phyloP scores from a whole-genome alignment of 225 moss, liverwort and hornwort species.

The Pleurozium schreberi region DNA sequence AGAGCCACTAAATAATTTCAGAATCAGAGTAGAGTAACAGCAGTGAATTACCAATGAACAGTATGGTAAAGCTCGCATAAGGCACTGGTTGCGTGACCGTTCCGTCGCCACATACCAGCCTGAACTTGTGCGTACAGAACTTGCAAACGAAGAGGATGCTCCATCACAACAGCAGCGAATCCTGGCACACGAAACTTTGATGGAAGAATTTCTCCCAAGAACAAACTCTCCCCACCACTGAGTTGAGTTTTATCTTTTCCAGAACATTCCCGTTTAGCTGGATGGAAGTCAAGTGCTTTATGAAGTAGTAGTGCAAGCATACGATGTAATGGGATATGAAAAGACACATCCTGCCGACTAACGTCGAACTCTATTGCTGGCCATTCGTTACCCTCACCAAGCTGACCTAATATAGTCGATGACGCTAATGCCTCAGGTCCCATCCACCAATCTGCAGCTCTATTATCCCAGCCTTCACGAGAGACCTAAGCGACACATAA shows the following conservation, averaged over 20 bases:
- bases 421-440: constrained; percentile 45
- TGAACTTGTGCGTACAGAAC: constrained; percentile 91
- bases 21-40: neutral
- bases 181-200: constrained; percentile 62
- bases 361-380: constrained; percentile 74
- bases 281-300: constrained; percentile 56
- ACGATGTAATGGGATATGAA: constrained; percentile 85
- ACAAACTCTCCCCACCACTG: neutral
- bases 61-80: constrained; percentile 76
- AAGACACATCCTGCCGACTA: constrained; percentile 79
- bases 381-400: constrained; percentile 48
- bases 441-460: constrained; percentile 85
- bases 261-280: constrained; percentile 6
- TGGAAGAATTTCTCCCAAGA: constrained; percentile 56
- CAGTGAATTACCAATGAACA: constrained; percentile 56
- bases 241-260: neutral
- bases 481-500: constrained; percentile 5
- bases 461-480: constrained; percentile 40
- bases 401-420: constrained; percentile 33
- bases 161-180: constrained; percentile 70
- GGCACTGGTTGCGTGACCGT: constrained; percentile 61
- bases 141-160: constrained; percentile 93
- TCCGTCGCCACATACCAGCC: constrained; percentile 94
- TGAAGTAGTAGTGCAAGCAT: constrained; percentile 64
- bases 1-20: neutral